These are phyloP conservation scores for Penicillium brasilianum DNA, from an alignment of 2,329 filamentous ascomycete species.

Conservation along the genomic window DNA sequence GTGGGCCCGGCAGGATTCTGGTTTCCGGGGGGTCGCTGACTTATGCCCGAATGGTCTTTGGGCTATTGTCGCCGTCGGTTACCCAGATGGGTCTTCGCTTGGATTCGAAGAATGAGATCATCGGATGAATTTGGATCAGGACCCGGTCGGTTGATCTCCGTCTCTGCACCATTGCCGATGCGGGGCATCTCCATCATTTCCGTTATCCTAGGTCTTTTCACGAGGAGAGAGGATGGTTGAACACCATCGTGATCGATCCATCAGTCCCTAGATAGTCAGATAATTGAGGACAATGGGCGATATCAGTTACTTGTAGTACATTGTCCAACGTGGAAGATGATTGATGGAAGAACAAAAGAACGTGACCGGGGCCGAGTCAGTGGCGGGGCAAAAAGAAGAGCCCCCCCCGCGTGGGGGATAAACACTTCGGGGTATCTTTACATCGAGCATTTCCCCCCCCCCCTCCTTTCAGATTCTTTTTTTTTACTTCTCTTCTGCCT, in stretches of 20 bases:
- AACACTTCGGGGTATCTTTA: constrained; percentile 11
- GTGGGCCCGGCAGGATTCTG: constrained; percentile 14
- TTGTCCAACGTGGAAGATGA: constrained; percentile 11
- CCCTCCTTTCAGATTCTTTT: not conserved
- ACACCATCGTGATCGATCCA: not conserved
- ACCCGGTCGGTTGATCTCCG: not conserved
- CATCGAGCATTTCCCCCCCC: not conserved
- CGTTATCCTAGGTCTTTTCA: not conserved
- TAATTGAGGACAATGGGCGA: no score
- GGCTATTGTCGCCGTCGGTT: constrained; percentile 1
- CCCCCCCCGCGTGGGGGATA: constrained; percentile 21
- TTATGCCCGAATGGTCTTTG: not conserved
- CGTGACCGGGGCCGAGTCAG: constrained; percentile 3
- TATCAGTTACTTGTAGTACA: no score
- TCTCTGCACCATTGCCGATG: not conserved
- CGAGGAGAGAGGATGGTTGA: not conserved
- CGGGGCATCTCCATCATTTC: not conserved
- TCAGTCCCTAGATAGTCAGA: not conserved
- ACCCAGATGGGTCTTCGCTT: not conserved
- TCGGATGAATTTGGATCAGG: not conserved
- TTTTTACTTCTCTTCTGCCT: constrained; percentile 6
- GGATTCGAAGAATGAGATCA: no score
- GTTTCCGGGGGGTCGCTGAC: constrained; percentile 17
- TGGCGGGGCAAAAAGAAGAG: constrained; percentile 9
- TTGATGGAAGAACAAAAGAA: constrained; percentile 28